phyloP scores from a whole-genome alignment of 176 grass and related monocot species.

The Carex littledalei region DNA sequence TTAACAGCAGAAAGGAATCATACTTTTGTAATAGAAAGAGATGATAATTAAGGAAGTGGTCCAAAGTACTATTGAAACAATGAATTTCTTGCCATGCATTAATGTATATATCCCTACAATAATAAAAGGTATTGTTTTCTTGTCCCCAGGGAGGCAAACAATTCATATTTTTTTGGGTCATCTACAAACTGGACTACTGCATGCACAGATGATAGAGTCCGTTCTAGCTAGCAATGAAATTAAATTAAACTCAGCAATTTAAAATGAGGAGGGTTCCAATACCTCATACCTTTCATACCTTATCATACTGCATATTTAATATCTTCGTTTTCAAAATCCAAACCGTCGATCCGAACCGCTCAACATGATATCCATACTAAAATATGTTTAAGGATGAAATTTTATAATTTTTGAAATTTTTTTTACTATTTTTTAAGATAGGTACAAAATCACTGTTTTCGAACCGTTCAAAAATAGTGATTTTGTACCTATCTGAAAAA shows the following conservation, averaged over 20 bases:
- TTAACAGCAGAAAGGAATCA: background rate
- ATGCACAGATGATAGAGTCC: background rate
- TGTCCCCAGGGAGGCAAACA: background rate
- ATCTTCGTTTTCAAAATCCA: no score
- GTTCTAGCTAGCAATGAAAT: background rate
- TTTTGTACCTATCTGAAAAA: no score
- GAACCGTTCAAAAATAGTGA: no score
- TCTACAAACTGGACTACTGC: background rate
- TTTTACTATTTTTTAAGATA: no score
- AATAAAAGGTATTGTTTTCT: conserved; percentile 2
- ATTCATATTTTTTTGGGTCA: background rate
- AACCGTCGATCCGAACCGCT: no score
- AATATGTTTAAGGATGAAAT: no score
- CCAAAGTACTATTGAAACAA: background rate
- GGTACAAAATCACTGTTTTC: no score
- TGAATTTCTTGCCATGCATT: background rate
- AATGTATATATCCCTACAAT: background rate
- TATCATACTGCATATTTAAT: no score
- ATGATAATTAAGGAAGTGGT: conserved; percentile 1
- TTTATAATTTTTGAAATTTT: no score
- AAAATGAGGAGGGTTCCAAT: no score
- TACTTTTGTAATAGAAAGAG: background rate
- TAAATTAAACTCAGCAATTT: background rate
- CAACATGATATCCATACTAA: no score
- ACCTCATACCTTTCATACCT: no score